phyloP scores from a whole-genome alignment of 768 basidiomycete genomes.

The Pulveroboletus sp. region DNA sequence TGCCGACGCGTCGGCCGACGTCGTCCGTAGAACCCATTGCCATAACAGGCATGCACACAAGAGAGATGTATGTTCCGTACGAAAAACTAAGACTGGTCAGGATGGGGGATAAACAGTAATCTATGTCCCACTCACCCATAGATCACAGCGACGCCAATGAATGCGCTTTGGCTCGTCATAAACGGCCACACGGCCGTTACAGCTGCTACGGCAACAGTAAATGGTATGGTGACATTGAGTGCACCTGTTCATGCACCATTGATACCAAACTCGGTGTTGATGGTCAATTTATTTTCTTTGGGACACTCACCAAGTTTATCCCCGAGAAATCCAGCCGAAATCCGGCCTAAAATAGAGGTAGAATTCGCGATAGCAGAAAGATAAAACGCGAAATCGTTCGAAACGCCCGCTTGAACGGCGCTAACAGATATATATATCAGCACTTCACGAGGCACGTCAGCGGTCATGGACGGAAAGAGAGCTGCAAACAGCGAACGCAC shows the following conservation, averaged over 20 bases:
- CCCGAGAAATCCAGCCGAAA: conserved; percentile 48
- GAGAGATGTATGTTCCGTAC: conserved; percentile 59
- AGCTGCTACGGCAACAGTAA: conserved; percentile 51
- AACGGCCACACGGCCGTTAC: conserved; percentile 75
- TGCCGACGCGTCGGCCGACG: conserved; percentile 62
- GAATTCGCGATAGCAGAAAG: conserved; percentile 68
- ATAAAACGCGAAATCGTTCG: conserved; percentile 55
- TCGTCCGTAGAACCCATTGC: conserved; percentile 59
- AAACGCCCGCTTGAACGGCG: conserved; percentile 48
- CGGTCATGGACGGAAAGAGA: not conserved
- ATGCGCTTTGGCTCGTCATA: conserved; percentile 38
- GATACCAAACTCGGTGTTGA: not conserved
- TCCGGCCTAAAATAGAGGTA: conserved; percentile 59
- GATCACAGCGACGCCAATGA: conserved; percentile 53
- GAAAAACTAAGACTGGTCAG: conserved; percentile 40
- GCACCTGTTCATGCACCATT: conserved; percentile 40
- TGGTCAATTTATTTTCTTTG: not conserved
- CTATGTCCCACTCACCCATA: conserved; percentile 54
- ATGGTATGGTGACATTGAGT: conserved; percentile 68
- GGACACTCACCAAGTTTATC: conserved; percentile 48
- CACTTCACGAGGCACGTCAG: conserved; percentile 35
- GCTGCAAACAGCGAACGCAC: conserved; percentile 29
- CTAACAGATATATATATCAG: conserved; percentile 66
- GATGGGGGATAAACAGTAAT: rapidly evolving
- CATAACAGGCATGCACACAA: conserved; percentile 57